Evolutionary conservation across 371 early-diverging fungal genomes (phyloP), one percentile per base, ranked within the genome.

Genomic region (Batkoa obscura): DNA sequence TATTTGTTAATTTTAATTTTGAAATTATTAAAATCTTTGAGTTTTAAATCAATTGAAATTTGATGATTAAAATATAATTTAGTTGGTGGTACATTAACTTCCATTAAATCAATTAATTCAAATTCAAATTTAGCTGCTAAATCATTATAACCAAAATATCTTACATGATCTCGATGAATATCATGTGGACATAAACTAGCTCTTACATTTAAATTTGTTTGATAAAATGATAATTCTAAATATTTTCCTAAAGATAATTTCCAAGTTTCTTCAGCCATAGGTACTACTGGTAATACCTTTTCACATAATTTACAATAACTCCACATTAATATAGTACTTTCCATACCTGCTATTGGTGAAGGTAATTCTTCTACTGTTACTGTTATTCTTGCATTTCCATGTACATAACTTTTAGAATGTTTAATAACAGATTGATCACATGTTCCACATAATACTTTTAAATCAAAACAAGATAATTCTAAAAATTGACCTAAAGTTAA

Each of bases 191-290:
- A 96, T 5, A 81, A 69, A 57, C 76, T 73, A 10, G 86, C 81
- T 10, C 86, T 74, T 42, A 84, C 81, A 35, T 60, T 69, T 0
- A 86, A 60, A n/a, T 71, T 70, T 12, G 69, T 69, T 55, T 80
- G 80, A 67, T 94, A 91, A 54, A 90, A 88, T 2, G 81, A 68
- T 3, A 90, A 68, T 64, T 96, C 97, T 43, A 96, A 63, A 58
- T 85, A 94, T 67, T 94, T 94, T 30, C 94, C 97, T 72, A 93
- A 91, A 8, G 94, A 94, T 58, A 83, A 87, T 50, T 84, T 78
- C 78, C 86, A 88, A n/a, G 88, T 72, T 30, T 88, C 80, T 15
- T 83, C 83, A 0, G 90, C 80, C 78, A 96, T 82, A 2, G 75
- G 78, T 0, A 80, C 68, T 0, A 76, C 76, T 0, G 84, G 88